These are phyloP conservation scores for Lomentospora prolificans DNA, from an alignment of 2,329 filamentous ascomycete genomes.

Conservation along the genomic window DNA sequence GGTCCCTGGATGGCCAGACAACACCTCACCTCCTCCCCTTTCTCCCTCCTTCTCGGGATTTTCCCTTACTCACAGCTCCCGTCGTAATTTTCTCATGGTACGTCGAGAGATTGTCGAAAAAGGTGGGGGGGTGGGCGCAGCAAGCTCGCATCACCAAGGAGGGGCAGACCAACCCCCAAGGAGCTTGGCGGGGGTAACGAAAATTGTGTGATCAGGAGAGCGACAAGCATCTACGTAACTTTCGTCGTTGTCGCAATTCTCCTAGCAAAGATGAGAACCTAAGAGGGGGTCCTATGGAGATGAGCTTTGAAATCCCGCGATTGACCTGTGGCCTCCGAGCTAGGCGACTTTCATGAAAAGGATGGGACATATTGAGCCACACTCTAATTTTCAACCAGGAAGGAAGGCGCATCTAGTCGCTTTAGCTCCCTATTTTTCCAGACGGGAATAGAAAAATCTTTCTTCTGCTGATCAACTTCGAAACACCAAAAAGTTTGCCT, in stretches of 20 bases:
- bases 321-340: background rate
- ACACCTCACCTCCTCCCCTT: background rate
- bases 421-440: background rate
- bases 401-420: background rate
- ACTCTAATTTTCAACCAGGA: background rate
- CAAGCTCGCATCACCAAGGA: background rate
- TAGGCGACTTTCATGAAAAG: background rate
- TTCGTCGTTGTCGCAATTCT: too few species aligned
- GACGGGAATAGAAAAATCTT: background rate
- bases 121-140: background rate
- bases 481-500: too few species aligned
- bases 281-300: too few species aligned
- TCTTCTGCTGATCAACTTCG: too few species aligned
- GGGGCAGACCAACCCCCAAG: background rate
- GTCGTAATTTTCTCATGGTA: background rate
- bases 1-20: background rate
- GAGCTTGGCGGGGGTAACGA: background rate
- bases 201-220: constrained; percentile 1
- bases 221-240: too few species aligned
- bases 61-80: background rate
- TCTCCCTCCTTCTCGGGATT: background rate
- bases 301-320: constrained; percentile 3
- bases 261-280: too few species aligned
- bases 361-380: background rate
- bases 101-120: background rate